A percentile compares a stretch with the other conserved stretches of the same genome.
phyloP scores from a whole-genome alignment of 2,329 filamentous ascomycete genomes.

The Paradendryphiella salina region DNA sequence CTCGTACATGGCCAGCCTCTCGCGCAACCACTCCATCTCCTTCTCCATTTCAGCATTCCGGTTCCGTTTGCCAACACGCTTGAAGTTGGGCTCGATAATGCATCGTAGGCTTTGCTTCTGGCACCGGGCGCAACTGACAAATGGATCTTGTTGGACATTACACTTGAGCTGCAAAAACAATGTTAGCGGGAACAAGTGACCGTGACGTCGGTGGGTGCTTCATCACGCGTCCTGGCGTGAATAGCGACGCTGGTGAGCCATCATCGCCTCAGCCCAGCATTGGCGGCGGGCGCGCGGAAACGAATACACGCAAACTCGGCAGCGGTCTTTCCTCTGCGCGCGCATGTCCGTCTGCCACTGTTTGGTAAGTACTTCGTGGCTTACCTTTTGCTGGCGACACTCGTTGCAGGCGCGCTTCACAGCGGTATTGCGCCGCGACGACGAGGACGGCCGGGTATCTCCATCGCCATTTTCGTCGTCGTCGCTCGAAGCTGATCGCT shows the following conservation, averaged over 20 bases:
- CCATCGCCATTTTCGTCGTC: conserved; percentile 43
- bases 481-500: conserved; percentile 45
- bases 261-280: not conserved
- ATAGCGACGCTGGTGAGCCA: not conserved
- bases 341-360: not conserved
- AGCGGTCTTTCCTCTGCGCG: not conserved
- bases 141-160: conserved; percentile 81
- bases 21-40: conserved; percentile 67
- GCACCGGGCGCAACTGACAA: conserved; percentile 76
- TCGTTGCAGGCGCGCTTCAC: conserved; percentile 80
- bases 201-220: conserved; percentile 1
- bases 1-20: conserved; percentile 62
- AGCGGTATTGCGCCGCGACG: conserved; percentile 40
- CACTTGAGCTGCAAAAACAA: conserved; percentile 66
- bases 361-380: conserved; percentile 6
- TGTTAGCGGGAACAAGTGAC: conserved; percentile 20
- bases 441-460: conserved; percentile 28
- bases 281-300: not conserved
- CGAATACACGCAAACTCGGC: not conserved
- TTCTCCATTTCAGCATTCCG: conserved; percentile 86
- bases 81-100: conserved; percentile 87
- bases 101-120: conserved; percentile 78
- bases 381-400: conserved; percentile 82
- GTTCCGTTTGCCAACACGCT: conserved; percentile 78
- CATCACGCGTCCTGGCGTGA: not conserved